Evolutionary conservation across 2,329 filamentous ascomycete genomes (phyloP), one percentile per base, ranked within the genome.

Genomic region (Fusarium domesticum): DNA sequence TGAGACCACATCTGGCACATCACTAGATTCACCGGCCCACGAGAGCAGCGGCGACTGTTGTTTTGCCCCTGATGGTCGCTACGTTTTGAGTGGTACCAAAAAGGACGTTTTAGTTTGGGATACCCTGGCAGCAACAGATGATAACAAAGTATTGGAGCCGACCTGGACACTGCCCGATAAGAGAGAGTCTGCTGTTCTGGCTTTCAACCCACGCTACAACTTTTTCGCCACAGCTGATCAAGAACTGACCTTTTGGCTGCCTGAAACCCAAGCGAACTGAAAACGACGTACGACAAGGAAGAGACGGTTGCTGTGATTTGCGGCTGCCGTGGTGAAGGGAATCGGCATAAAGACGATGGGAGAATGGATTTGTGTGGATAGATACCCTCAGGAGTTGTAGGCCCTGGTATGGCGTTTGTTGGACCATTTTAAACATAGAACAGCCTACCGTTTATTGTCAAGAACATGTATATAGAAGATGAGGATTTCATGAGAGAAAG

Each of bases 131-230:
- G 70, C 76, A 2, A 64, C 76, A 2, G 66, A 72, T 6, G 73
- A 79, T 28, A 78, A 77, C 57, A 80, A 81, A 60, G 71, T 79
- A 2, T 63, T 89, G 42, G 76, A 80, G 32, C 86, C 87, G 39
- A 76, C 71, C 35, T 77, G 77, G 66, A 81, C 80, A 36, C 70
- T 87, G 36, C 81, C 85, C 32, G 83, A 85, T 55, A 80, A 78
- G 70, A 82, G 74, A 63, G 83, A 81, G 68, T 81, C 81, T 5
- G 86, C 86, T 1, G 78, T 95, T 11, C 75, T 96, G 33, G 88
- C 87, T 17, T 93, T 90, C 65, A 97, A 96, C 63, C 93, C 91
- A 18, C 79, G 91, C 38, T 93, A 86, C 67, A 96, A 97, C 67
- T 84, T 96, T 72, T 78, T 97, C 55, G 91, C 89, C 7, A 93